phyloP scores from a whole-genome alignment of 176 grass and related monocot genomes.

The Oropetium thomaeum region DNA sequence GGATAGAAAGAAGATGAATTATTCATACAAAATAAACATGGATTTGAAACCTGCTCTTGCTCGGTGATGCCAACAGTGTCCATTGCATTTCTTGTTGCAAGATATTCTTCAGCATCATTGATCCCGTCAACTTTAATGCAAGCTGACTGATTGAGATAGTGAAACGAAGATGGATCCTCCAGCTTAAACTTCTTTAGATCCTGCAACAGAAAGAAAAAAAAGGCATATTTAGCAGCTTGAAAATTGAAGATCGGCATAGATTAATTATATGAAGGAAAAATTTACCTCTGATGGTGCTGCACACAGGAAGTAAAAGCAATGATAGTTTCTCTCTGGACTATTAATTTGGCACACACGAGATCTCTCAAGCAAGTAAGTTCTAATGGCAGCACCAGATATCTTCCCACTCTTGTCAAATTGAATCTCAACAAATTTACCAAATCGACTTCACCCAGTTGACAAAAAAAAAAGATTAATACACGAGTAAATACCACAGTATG shows the following conservation, averaged over 20 bases:
- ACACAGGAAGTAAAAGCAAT: constrained; percentile 98
- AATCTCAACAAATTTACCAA: constrained; percentile 99
- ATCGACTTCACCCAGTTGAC: constrained; percentile 62
- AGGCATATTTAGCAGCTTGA: constrained; percentile 25
- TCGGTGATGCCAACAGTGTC: constrained; percentile 84
- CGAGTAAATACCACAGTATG: constrained; percentile 24
- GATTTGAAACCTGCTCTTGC: constrained; percentile 77
- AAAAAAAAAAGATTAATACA: constrained; percentile 28
- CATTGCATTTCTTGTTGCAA: constrained; percentile 91
- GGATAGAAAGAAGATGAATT: constrained; percentile 17
- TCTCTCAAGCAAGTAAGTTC: constrained; percentile 98
- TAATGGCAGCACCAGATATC: constrained; percentile 96
- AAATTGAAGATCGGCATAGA: not conserved
- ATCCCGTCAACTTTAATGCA: constrained; percentile 86
- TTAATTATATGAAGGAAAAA: not conserved
- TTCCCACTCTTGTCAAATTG: constrained; percentile 90
- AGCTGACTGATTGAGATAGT: constrained; percentile 94
- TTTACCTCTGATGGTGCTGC: constrained; percentile 76
- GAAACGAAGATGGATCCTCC: constrained; percentile 55
- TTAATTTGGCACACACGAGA: constrained; percentile 95
- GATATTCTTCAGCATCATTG: constrained; percentile 82
- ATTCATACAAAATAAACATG: not conserved
- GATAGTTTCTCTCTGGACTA: constrained; percentile 96
- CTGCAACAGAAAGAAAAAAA: constrained; percentile 41
- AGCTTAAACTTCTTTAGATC: constrained; percentile 82